phyloP scores from a whole-genome alignment of 257 asterid genomes.

The Solanum piurae region DNA sequence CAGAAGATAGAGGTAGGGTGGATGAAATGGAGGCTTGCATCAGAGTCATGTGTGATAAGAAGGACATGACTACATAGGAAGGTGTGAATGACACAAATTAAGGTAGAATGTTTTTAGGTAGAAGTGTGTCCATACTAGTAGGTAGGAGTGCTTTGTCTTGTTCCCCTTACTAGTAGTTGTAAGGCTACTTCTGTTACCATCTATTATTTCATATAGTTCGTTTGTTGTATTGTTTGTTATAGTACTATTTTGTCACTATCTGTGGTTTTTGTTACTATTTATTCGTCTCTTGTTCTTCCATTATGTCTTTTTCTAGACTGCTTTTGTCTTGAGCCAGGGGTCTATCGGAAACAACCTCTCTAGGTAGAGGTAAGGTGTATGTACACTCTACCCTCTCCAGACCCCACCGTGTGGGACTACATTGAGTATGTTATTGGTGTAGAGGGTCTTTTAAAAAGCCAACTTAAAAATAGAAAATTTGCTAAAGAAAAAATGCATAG shows the following conservation, averaged over 20 bases:
- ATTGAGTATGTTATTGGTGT: not conserved
- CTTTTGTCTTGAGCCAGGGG: not conserved
- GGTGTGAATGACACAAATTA: not conserved
- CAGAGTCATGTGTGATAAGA: not conserved
- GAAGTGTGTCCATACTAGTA: not conserved
- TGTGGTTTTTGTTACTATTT: not conserved
- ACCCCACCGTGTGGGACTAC: not conserved
- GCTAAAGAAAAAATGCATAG: not conserved
- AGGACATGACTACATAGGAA: not conserved
- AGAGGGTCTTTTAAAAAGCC: not conserved
- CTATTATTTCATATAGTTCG: not conserved
- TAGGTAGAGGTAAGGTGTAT: not conserved
- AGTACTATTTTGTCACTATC: not conserved
- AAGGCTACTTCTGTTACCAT: not conserved
- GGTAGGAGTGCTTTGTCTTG: not conserved
- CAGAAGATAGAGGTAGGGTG: not conserved
- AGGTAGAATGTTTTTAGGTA: not conserved
- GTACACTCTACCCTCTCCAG: not conserved
- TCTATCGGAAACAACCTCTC: not conserved
- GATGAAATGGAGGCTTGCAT: not conserved
- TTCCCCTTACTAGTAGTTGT: not conserved
- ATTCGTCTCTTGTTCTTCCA: not conserved
- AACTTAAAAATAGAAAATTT: not conserved
- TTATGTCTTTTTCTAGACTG: not conserved
- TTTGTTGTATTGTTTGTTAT: not conserved